Conservation (phyloP, 108 stramenopile species). For the Fragilariopsis cylindrus region DNA sequence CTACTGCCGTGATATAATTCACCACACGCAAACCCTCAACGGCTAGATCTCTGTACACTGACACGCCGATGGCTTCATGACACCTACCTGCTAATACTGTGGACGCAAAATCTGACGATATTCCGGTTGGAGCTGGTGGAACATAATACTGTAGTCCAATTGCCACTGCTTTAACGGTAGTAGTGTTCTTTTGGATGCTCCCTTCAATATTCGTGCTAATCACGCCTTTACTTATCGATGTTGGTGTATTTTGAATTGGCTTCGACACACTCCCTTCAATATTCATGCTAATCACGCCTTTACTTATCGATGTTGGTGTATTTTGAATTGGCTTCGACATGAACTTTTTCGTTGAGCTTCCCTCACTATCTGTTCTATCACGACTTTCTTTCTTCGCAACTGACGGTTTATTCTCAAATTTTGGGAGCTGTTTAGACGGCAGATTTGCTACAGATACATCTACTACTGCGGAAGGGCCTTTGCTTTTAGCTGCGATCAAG, state of each 20-base stretch:
- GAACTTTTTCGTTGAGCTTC: neutral
- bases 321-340: neutral
- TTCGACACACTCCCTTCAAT: neutral
- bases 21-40: slow-evolving; percentile 18
- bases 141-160: slow-evolving; percentile 36
- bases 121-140: slow-evolving; percentile 25
- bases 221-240: neutral
- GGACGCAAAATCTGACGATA: slow-evolving; percentile 25
- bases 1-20: slow-evolving; percentile 52
- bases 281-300: neutral
- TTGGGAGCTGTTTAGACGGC: too few species aligned
- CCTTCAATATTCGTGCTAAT: neutral
- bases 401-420: neutral
- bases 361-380: neutral
- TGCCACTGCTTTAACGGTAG: neutral
- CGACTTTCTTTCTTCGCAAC: neutral
- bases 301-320: neutral
- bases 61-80: slow-evolving; percentile 28
- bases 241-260: neutral
- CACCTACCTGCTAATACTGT: slow-evolving; percentile 25
- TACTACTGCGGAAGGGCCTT: neutral
- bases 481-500: neutral
- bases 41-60: slow-evolving; percentile 12
- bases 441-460: too few species aligned
- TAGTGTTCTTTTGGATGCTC: neutral